Evolutionary conservation across 495 filamentous ascomycete genomes (phyloP), one percentile per base, ranked within the genome.

Genomic region (Neurospora sublineolata): DNA sequence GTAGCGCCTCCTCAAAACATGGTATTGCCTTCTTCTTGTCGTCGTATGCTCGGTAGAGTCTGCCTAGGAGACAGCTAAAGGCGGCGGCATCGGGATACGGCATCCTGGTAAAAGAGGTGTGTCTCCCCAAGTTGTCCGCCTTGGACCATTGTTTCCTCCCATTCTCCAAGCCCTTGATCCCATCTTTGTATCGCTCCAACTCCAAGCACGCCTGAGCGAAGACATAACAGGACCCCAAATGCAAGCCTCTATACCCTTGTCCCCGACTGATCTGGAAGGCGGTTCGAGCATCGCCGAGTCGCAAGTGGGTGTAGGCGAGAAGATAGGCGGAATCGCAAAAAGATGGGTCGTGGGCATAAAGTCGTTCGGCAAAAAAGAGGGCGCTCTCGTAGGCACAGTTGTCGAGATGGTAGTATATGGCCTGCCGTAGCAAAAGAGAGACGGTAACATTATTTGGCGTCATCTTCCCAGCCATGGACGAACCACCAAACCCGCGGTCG

Each of bases 371-470:
- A 46, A 97, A 89, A 82, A 98, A 98, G 37, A 97, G 88, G 69
- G 95, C 95, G 75, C 95, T 97, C 39, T 91, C 87, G 74, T 91
- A 85, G 37, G 94, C 86, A 75, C 94, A 90, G 75, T 94, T 96
- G 81, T 99, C 95, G 79, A 99, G 88, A 77, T 97, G 90, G 82
- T 98, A 97, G 81, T 93, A 92, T 72, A 98, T 89, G 69, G 93
- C 86, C 77, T 95, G 91, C 77, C 91, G 87, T 75, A 98, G 84
- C 81, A 97, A 92, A 79, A 84, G 84, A 46, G 90, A 84, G 74
- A 94, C 86, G 78, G 90, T 85, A 20, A 86, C 79, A 74, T 85
- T 88, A 38, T 87, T 87, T 9, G 92, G 89, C 71, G 92, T 87
- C 93, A 96, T 96, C 78, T 73, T 74, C 72, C 23, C 52, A 44